Evolutionary conservation across 208 protist genomes (phyloP), one percentile per base, ranked within the genome.

Genomic region (Leishmania major): DNA sequence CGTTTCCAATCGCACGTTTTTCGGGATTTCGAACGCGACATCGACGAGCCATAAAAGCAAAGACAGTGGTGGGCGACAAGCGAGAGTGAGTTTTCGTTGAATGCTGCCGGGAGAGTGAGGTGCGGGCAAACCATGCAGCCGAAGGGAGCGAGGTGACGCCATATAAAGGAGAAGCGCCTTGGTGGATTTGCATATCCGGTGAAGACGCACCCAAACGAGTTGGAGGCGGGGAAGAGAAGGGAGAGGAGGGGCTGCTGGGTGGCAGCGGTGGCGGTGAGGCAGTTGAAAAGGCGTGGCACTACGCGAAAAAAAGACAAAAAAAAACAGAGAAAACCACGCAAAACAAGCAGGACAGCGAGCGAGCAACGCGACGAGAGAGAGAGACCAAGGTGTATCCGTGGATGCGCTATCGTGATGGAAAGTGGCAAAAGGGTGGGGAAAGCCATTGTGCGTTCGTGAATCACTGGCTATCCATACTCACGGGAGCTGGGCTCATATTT

Each of bases 221-320:
- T 28, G 10, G n/a, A 35, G 28, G 60, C 7, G 5, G 60, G 60
- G 60, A 35, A 15, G n/a, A 35, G 60, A 35, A 35, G 60, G 60
- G 31, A 2, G 62, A 69, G 10, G 62, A 22, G 28, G 35, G 28
- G 62, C 31, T 31, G 8, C 62, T 43, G 62, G 62, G 62, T 69
- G 62, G 62, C 59, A 35, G 59, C 6, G 22, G 59, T 66, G 6
- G 49, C 22, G 55, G 55, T 19, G 22, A 60, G 22, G 22, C 22
- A 19, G n/a, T 62, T 22, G 28, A 64, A 51, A 75, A 28, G 53
- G 45, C 71, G 59, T 77, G 79, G 71, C 71, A 5, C 71, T 82
- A 77, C 71, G 77, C 69, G 79, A 69, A 45, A 77, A 82, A 47
- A 53, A n/a, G n/a, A n/a, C n/a, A n/a, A 62, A n/a, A 19, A 10